A percentile compares a stretch with the other conserved stretches of the same genome.
Conservation (phyloP, 805 yeast species). For the Barnettozyma populi region DNA sequence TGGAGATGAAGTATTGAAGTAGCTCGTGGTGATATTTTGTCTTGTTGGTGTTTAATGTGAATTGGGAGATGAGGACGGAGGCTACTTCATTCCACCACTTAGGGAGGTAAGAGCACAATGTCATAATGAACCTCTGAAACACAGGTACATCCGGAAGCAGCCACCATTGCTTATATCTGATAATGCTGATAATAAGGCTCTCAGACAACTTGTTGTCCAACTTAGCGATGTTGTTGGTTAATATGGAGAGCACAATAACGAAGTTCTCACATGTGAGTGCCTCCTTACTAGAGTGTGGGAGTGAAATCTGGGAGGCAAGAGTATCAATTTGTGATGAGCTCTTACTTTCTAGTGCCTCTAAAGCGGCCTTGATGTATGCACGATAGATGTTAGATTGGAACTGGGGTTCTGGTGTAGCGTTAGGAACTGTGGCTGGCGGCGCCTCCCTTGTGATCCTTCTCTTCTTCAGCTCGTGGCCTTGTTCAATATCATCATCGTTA, state of each 20-base stretch:
- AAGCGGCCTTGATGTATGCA: constrained; percentile 56
- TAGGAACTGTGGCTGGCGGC: not conserved
- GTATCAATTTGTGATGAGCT: constrained; percentile 54
- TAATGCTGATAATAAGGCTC: constrained; percentile 53
- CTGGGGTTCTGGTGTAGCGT: not conserved
- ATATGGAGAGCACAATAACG: constrained; percentile 45
- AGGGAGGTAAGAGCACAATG: constrained; percentile 80
- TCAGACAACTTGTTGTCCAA: constrained; percentile 45
- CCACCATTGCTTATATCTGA: constrained; percentile 60
- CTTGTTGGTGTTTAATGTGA: constrained; percentile 31
- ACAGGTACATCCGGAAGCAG: constrained; percentile 40
- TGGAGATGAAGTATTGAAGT: constrained; percentile 55
- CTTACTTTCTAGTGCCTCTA: constrained; percentile 60
- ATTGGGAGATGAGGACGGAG: constrained; percentile 57
- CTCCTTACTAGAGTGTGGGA: constrained; percentile 48
- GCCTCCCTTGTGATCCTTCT: constrained; percentile 9
- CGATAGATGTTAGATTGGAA: constrained; percentile 33
- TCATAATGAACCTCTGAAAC: constrained; percentile 68
- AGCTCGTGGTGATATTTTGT: constrained; percentile 58
- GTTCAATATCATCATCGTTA: constrained; percentile 19
- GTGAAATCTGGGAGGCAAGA: constrained; percentile 51
- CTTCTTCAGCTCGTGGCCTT: constrained; percentile 3
- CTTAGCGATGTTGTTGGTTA: constrained; percentile 61
- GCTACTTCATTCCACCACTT: constrained; percentile 89
- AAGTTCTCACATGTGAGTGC: constrained; percentile 50